A percentile compares a stretch with the other conserved stretches of the same genome.
Conservation (phyloP, 257 asterid species). For the Solanum sejunctum region DNA sequence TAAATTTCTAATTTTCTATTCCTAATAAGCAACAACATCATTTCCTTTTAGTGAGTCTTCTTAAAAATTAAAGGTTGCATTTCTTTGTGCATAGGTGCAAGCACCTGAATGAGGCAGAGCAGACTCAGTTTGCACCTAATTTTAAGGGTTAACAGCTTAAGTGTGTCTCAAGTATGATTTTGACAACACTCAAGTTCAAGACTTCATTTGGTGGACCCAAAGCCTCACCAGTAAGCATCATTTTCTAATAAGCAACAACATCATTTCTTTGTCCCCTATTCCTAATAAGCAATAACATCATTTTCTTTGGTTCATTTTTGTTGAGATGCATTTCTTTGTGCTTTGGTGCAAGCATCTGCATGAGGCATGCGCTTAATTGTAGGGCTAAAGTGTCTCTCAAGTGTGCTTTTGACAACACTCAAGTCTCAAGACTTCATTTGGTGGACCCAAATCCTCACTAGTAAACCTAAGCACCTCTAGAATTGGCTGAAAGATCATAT, state of each 20-base stretch:
- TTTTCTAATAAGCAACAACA: too few relatives aligned
- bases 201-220: background rate
- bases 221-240: background rate
- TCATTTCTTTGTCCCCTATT: background rate
- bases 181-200: background rate
- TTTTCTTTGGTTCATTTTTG: background rate
- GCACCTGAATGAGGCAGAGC: background rate
- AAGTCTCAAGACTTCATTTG: background rate
- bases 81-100: background rate
- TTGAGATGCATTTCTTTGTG: background rate
- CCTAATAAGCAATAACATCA: background rate
- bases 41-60: background rate
- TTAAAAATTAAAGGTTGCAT: background rate
- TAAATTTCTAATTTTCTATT: background rate
- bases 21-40: background rate
- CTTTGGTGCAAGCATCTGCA: background rate
- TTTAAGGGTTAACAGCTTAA: background rate
- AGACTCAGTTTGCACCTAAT: background rate
- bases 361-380: background rate
- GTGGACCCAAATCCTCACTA: background rate
- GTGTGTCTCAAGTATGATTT: background rate
- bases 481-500: background rate
- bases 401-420: background rate
- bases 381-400: background rate
- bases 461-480: background rate